phyloP scores from a whole-genome alignment of 2,329 filamentous ascomycete genomes.

The Moelleriella libera region DNA sequence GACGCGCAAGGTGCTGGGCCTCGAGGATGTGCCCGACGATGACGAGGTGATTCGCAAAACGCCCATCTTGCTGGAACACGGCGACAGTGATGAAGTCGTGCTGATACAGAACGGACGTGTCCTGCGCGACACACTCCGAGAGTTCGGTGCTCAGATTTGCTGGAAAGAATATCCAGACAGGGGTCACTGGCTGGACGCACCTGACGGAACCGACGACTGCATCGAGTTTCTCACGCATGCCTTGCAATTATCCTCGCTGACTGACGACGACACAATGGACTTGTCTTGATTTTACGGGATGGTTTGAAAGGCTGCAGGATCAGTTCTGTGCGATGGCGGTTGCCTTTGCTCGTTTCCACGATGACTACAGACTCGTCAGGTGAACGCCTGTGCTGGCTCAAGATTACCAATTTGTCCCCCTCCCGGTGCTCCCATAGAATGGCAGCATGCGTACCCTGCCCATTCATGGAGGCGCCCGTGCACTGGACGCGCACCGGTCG shows the following conservation, averaged over 20 bases:
- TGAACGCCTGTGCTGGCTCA: too few relatives aligned
- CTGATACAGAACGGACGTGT: constrained; percentile 19
- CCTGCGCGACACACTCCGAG: constrained; percentile 17
- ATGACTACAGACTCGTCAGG: too few relatives aligned
- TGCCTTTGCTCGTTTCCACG: too few relatives aligned
- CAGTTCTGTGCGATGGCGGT: too few relatives aligned
- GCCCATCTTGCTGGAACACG: constrained; percentile 30
- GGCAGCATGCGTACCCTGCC: too few relatives aligned
- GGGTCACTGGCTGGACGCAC: constrained; percentile 29
- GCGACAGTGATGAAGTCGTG: constrained; percentile 26
- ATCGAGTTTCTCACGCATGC: constrained; percentile 15
- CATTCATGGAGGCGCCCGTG: too few relatives aligned
- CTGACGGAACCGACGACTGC: constrained; percentile 26
- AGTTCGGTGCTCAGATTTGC: constrained; percentile 21
- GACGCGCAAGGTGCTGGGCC: constrained; percentile 16
- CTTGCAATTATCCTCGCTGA: too few relatives aligned
- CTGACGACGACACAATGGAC: too few relatives aligned
- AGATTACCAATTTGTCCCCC: too few relatives aligned
- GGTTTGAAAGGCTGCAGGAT: too few relatives aligned
- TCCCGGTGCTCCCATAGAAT: too few relatives aligned
- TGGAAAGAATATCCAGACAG: constrained; percentile 27
- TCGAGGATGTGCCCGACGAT: constrained; percentile 11
- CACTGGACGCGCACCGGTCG: not conserved
- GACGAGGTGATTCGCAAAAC: constrained; percentile 23
- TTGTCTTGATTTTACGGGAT: too few relatives aligned